Percentiles rank a stretch among this genome's conserved stretches.
Conservation (phyloP, 768 basidiomycete genomes). For the Arthromyces matolae region DNA sequence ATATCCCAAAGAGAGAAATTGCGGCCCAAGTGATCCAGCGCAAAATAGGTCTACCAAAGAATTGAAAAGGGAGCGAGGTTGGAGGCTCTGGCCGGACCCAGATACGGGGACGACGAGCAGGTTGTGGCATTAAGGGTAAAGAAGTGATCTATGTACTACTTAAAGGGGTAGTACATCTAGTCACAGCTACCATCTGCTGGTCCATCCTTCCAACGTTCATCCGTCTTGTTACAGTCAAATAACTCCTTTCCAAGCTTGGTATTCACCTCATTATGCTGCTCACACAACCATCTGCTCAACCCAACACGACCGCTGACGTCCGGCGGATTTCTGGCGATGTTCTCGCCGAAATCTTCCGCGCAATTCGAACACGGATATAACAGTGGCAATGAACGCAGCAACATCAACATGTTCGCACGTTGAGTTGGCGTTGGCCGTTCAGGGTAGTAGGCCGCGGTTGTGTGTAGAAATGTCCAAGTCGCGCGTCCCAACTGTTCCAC, state of each 20-base stretch:
- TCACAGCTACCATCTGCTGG: constrained; percentile 87
- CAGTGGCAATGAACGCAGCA: constrained; percentile 72
- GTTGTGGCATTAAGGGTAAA: not conserved
- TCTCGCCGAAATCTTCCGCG: constrained; percentile 74
- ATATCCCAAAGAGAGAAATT: constrained; percentile 18
- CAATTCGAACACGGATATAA: constrained; percentile 90
- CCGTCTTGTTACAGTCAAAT: constrained; percentile 81
- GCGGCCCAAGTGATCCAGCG: constrained; percentile 23
- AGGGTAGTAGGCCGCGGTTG: constrained; percentile 94
- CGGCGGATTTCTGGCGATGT: constrained; percentile 64
- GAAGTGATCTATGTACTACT: too few relatives aligned
- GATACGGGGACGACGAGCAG: constrained; percentile 14
- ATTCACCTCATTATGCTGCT: constrained; percentile 92
- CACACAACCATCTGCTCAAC: constrained; percentile 85
- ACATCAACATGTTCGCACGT: constrained; percentile 77
- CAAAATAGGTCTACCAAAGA: constrained; percentile 17
- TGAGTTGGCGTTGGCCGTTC: constrained; percentile 71
- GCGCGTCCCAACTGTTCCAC: constrained; percentile 85
- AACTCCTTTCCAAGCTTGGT: constrained; percentile 73
- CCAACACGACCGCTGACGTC: constrained; percentile 69
- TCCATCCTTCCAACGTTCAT: constrained; percentile 92
- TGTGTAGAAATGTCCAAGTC: constrained; percentile 96
- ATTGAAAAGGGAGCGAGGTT: constrained; percentile 2
- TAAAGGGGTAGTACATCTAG: constrained; percentile 27
- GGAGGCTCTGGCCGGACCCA: constrained; percentile 14